Base-by-base conservation (phyloP, 2,329 filamentous ascomycete species). In the Juglanconis juglandina region DNA sequence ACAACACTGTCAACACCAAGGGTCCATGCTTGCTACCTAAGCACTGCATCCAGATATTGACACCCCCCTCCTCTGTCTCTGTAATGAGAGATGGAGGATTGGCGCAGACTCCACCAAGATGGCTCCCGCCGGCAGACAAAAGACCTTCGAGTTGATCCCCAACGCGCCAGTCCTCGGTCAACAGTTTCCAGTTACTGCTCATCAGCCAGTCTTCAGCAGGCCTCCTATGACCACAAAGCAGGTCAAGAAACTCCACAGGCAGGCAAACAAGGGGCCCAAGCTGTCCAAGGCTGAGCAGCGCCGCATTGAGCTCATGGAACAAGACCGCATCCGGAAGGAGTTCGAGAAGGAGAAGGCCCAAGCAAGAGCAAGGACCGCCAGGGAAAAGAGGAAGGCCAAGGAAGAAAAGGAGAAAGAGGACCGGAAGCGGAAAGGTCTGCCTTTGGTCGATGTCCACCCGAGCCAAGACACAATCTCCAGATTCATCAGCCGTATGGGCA, bases 401-500 rank as follows among this genome's bases (percentile, higher is more conserved):
- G 82, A 83, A 53, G 69, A 76, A 33, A 76, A 76, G 7, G 79
- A 80, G 60, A 74, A 72, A 49, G 77, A 81, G n/a, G 77, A 75
- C 55, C 83, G 79, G 71, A 81, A 73, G 66, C 80, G 75, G 63
- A 79, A 75, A 57, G 81, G 84, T 0, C 59, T 84, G 60, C 85
- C 85, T 13, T 71, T 85, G 4, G 75, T 82, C n/a, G 76, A 75
- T 11, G 80, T 84, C 4, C 76, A 79, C 41, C 79, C 84, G 0
- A 86, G 84, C 39, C 85, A 87, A 68, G 80, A 80, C 47, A 83
- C 80, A 0, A 84, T 87, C 63, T 75, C 82, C 17, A 68, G 77
- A 41, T 87, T 87, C 60, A 71, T 83, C 7, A 71, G 74, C 41
- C 72, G 74, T 0, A 70, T 73, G n/a, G 70, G 69, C 17, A 10